Evolutionary conservation across 805 yeast species (phyloP).

Genomic region (Yarrowia deformans): DNA sequence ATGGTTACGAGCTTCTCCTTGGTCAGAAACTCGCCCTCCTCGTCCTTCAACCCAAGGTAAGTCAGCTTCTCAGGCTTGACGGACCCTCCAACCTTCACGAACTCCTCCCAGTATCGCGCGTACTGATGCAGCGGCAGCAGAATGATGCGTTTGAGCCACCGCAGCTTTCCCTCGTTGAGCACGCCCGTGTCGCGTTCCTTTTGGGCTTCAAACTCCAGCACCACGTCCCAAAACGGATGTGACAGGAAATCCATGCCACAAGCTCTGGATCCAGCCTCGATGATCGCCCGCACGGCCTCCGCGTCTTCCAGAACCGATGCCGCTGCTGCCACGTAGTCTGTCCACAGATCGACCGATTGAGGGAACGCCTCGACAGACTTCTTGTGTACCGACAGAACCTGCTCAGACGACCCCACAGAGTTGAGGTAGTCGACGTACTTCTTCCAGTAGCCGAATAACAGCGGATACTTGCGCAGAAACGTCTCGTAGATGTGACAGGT

Average conservation of each 20-base stretch:
- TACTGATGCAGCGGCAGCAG: slow-evolving; percentile 83
- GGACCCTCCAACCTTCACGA: slow-evolving; percentile 31
- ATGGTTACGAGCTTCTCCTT: slow-evolving; percentile 34
- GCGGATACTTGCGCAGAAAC: slow-evolving; percentile 51
- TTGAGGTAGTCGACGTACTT: slow-evolving; percentile 50
- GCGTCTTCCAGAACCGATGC: slow-evolving; percentile 32
- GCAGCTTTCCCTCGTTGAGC: slow-evolving; percentile 42
- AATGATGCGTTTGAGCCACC: slow-evolving; percentile 50
- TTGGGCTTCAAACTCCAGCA: slow-evolving; percentile 63
- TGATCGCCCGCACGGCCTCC: slow-evolving; percentile 47
- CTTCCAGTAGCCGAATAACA: slow-evolving; percentile 56
- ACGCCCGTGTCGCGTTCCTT: slow-evolving; percentile 55
- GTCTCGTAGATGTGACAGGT: slow-evolving; percentile 40
- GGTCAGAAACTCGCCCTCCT: slow-evolving; percentile 35
- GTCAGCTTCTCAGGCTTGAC: slow-evolving; percentile 1
- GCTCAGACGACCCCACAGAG: slow-evolving; percentile 43
- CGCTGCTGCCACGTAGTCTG: slow-evolving; percentile 44
- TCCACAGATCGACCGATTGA: slow-evolving; percentile 49
- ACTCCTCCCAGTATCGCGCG: slow-evolving; percentile 70
- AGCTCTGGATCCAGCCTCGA: slow-evolving; percentile 57
- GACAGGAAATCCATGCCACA: slow-evolving; percentile 79
- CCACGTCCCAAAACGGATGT: slow-evolving; percentile 83
- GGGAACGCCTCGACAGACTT: slow-evolving; percentile 51
- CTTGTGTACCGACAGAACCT: slow-evolving; percentile 41
- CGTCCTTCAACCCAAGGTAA: slow-evolving; percentile 3